Base-by-base conservation (phyloP, 2,329 filamentous ascomycete genomes). In the Gaeumannomyces sp. region DNA sequence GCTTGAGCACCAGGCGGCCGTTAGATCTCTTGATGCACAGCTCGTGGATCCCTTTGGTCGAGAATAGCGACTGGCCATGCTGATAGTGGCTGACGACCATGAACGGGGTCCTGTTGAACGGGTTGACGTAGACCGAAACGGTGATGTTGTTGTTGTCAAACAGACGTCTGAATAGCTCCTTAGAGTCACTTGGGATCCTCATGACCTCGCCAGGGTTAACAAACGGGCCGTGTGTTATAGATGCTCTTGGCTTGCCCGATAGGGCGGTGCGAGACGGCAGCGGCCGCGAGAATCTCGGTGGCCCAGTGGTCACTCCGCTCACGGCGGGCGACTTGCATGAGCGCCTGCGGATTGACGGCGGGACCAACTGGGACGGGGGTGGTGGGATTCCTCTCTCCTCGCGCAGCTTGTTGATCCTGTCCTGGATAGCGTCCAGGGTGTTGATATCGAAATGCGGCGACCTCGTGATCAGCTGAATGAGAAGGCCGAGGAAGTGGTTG, bases 71-170 rank as follows among this genome's bases (percentile, higher is more conserved):
- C 1, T 67, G 71, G 14, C 76, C 78, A 38, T 72, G 69, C 53
- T 79, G 75, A 53, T 78, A 75, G 8, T 74, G 77, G 28, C 82
- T 78, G 22, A 85, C 71, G 11, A 84, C 73, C 14, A 85, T 71
- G 65, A 79, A 83, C 1, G 83, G 80, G 4, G 76, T 73, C 28
- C 76, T 73, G 65, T 81, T 76, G 53, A 70, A 68, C 5, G 6
- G 77, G 72, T 66, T 80, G 19, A 83, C 69, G 69, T 81, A 85
- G 50, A 82, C 78, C n/a, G 80, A 80, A 60, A 87, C 72, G 0
- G 82, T 83, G 38, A 88, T 72, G 29, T 76, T 78, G 62, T 85
- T 83, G 53, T 84, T 79, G 65, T 87, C 80, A 68, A 87, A 86
- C 2, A 79, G 45, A 10, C 45, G 74, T 60, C 84, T 81, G 64